These are phyloP conservation scores for Mangifera indica DNA, from an alignment of 345 rosid genomes.

Conservation along the genomic window DNA sequence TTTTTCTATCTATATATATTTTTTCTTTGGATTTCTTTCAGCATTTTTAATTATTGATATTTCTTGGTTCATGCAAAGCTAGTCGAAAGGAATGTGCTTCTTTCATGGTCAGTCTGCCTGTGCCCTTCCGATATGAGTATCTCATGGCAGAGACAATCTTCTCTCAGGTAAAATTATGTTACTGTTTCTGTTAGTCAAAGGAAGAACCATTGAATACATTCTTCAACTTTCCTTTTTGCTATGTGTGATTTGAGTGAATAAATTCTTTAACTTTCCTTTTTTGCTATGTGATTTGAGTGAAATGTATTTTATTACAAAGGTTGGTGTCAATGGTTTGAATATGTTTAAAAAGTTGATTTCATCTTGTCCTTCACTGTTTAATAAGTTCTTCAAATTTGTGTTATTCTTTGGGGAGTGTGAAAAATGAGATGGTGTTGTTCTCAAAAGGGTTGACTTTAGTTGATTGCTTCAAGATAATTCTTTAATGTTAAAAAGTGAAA, in stretches of 20 bases:
- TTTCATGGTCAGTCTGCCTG: conserved; percentile 91
- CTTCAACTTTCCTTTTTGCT: not conserved
- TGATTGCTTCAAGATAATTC: not conserved
- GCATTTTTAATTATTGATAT: conserved; percentile 33
- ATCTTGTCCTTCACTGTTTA: not conserved
- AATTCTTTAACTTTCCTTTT: not conserved
- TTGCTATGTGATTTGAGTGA: not conserved
- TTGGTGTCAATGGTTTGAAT: not conserved
- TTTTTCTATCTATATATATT: not conserved
- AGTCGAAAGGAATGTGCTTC: conserved; percentile 99
- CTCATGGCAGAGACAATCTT: conserved; percentile 98
- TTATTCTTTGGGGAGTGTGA: not conserved
- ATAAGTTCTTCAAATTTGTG: not conserved
- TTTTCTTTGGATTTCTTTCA: conserved; percentile 10
- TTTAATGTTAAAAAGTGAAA: not conserved
- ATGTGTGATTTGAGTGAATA: not conserved
- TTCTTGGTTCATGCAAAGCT: conserved; percentile 75
- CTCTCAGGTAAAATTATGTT: conserved; percentile 70
- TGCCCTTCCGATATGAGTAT: conserved; percentile 93
- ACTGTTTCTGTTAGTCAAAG: not conserved
- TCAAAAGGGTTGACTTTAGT: not conserved
- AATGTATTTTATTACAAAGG: not conserved
- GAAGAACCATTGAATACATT: not conserved
- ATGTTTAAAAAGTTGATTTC: not conserved
- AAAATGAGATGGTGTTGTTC: not conserved